Evolutionary conservation across 306 rosid genomes (phyloP), one percentile per base, ranked within the genome.

Genomic region (Oxytropis ochrocephala): DNA sequence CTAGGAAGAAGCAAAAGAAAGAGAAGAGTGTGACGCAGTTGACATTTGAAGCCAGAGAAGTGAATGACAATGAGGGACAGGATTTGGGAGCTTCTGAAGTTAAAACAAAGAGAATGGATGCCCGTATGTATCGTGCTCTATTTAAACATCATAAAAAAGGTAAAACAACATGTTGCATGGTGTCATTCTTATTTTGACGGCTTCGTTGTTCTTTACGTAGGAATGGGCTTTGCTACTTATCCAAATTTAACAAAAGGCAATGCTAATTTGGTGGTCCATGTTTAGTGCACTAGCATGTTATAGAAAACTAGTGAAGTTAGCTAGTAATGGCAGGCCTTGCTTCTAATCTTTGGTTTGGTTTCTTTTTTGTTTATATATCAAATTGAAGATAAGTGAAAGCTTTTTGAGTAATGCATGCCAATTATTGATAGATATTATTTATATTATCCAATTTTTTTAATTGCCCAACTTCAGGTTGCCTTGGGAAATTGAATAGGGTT

Each of bases 1-100:
- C 74, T 55, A 78, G 79, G 69, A 78, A 27, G 29, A 76, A 64
- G 75, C 85, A 59, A 54, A 72, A 51, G 18, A 85, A 80, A 56
- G 87, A 87, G 84, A 85, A 83, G 83, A 79, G 73, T 68, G 79
- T 81, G 62, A 57, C 44, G 61, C 79, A 79, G 47, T 55, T 84
- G 83, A 76, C 70, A n/a, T 29, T 75, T 52, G 90, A 58, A 72
- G 72, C 84, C 27, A 58, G 33, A 52, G 83, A 82, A 80, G 74
- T 76, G 44, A 52, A 61, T 12, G 74, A 64, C 66, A 69, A 74
- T 48, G 81, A 54, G 36, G 81, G 75, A 49, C 58, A 65, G 2
- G 72, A 29, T 51, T 11, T 18, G 36, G 78, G 77, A 66, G 54
- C 74, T 71, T 56, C 65, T 32, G 66, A 42, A 8, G 72, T 58